Evolutionary conservation across 164 flowering plant genomes (phyloP).

Genomic region (Tetrastigma voinierianum): DNA sequence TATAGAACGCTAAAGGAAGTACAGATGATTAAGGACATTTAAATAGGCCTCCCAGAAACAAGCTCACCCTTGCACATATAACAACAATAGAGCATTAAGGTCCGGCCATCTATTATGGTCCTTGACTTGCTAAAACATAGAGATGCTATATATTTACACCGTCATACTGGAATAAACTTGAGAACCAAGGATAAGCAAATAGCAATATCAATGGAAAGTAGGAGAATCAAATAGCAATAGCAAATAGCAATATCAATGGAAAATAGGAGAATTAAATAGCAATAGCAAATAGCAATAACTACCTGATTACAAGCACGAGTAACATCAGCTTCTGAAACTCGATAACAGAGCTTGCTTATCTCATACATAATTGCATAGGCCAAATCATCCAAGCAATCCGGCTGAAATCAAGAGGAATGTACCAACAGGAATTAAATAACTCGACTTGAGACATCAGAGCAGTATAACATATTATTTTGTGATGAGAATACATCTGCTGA

Average conservation of each 20-base stretch:
- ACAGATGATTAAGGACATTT: too few relatives aligned
- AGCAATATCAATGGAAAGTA: too few relatives aligned
- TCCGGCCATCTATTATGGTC: too few relatives aligned
- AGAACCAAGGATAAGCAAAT: background rate
- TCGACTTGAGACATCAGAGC: too few relatives aligned
- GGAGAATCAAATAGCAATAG: background rate
- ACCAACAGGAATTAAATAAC: slow-evolving; percentile 1
- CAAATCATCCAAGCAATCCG: slow-evolving; percentile 87
- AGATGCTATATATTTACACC: too few relatives aligned
- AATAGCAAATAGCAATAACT: slow-evolving; percentile 1
- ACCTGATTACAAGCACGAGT: slow-evolving; percentile 97
- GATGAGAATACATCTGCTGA: background rate
- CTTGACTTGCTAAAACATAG: too few relatives aligned
- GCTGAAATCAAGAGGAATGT: slow-evolving; percentile 38
- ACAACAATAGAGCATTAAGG: too few relatives aligned
- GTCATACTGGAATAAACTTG: background rate
- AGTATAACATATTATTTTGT: too few relatives aligned
- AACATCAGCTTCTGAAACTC: slow-evolving; percentile 89
- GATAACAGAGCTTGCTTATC: slow-evolving; percentile 68
- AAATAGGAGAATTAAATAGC: background rate
- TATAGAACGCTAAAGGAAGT: too few relatives aligned
- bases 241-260: background rate
- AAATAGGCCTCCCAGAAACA: too few relatives aligned
- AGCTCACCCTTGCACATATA: too few relatives aligned
- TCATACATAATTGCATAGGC: slow-evolving; percentile 89